Evolutionary conservation across 306 rosid genomes (phyloP).

Genomic region (Senna tora): DNA sequence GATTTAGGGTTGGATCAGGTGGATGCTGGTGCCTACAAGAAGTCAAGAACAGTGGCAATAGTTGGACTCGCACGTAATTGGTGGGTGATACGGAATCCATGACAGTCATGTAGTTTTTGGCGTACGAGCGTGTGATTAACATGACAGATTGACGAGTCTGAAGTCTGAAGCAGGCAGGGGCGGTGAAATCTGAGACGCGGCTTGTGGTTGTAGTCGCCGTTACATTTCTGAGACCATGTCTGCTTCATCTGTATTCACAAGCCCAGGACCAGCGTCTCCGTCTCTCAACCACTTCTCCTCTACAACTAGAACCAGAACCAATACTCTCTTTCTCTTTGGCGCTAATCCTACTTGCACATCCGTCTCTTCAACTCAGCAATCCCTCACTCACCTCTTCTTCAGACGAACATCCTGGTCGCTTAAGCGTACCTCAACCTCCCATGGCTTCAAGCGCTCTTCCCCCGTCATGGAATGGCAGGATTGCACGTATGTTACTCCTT

Average conservation of each 20-base stretch:
- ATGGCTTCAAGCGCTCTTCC: conserved; percentile 48
- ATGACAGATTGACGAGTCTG: not conserved
- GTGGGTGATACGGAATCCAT: not conserved
- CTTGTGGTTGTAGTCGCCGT: not conserved
- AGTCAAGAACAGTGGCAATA: not conserved
- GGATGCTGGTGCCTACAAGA: not conserved
- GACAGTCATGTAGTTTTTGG: not conserved
- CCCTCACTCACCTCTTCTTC: conserved; percentile 45
- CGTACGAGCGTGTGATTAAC: not conserved
- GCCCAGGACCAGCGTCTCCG: conserved; percentile 34
- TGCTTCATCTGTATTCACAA: conserved; percentile 34
- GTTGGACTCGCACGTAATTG: not conserved
- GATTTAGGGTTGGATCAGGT: not conserved
- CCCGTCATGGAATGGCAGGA: conserved; percentile 98
- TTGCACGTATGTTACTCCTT: conserved; percentile 62
- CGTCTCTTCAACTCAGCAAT: conserved; percentile 42
- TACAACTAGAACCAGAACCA: conserved; percentile 30
- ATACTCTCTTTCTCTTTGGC: conserved; percentile 27
- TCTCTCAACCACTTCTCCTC: conserved; percentile 21
- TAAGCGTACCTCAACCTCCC: conserved; percentile 45
- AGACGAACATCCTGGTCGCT: conserved; percentile 42
- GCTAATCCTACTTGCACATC: conserved; percentile 44
- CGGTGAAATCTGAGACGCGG: conserved; percentile 10
- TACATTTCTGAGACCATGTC: conserved; percentile 45
- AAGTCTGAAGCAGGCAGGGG: not conserved